Base-by-base conservation (phyloP, 2,329 filamentous ascomycete species). In the Phoma sp. region DNA sequence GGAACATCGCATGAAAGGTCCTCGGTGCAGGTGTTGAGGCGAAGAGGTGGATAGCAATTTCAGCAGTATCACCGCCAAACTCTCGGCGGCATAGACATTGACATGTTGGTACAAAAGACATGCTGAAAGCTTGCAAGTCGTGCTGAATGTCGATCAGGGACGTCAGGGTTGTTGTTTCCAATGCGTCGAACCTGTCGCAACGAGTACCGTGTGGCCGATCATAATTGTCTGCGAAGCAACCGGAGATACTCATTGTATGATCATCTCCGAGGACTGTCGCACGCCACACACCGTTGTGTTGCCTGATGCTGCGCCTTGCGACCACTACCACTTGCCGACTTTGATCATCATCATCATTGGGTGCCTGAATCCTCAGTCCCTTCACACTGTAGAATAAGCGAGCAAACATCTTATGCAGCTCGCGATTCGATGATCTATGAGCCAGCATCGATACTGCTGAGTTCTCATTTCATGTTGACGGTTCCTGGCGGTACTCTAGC, bases 281-380 rank as follows among this genome's bases (percentile, higher is more conserved):
- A 28, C 37, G 36, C 46, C 28, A 40, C 15, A 29, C 23, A 10
- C 18, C 26, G 45, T 38, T 38, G 7, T 36, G 18, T 12, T 37
- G 42, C 15, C 23, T 46, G 10, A 33, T n/a, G 18, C 47, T 42
- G 38, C 47, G 39, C 47, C 25, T 42, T 50, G 39, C 47, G n/a
- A 25, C 28, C 7, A 5, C 12, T 29, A 25, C 28, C 7, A 5
- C 12, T 29, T 20, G 14, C 37, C 21, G 17, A 33, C 4, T 34
- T 15, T 34, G 17, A 20, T 23, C 12, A 26, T 3, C 4, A 26
- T 3, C 4, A 7, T 6, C 4, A 12, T 14, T 28, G 18, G 3
- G 2, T 17, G 10, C 25, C 43, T 38, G 9, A 17, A 10, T 10
- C 14, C 14, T 26, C 7, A 17, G 14, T 10, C 14, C 14, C 34